phyloP scores from a whole-genome alignment of 2,329 filamentous ascomycete genomes.

The Pseudogymnoascus destructans region DNA sequence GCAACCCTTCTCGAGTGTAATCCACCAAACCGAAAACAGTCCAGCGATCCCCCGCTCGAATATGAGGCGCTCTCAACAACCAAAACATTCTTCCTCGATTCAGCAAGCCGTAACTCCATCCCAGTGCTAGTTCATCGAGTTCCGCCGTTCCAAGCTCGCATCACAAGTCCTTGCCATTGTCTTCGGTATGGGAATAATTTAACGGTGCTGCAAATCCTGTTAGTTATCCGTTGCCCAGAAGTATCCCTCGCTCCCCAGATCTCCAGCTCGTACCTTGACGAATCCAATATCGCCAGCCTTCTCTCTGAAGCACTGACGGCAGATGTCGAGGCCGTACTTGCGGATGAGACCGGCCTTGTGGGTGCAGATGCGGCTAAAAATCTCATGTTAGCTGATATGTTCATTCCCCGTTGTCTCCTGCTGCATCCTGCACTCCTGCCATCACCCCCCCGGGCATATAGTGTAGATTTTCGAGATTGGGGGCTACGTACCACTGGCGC shows the following conservation, averaged over 20 bases:
- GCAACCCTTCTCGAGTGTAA: constrained; percentile 5
- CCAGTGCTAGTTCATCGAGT: constrained; percentile 11
- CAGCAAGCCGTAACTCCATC: constrained; percentile 11
- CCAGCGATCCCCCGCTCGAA: constrained; percentile 9
- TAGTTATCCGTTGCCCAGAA: constrained; percentile 5
- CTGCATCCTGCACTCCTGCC: constrained; percentile 12
- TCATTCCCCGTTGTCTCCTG: background rate
- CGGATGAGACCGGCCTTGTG: constrained; percentile 98
- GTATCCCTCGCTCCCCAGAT: background rate
- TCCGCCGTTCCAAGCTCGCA: constrained; percentile 8
- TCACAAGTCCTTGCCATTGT: constrained; percentile 10
- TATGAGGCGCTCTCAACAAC: constrained; percentile 9
- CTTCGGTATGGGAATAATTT: constrained; percentile 10
- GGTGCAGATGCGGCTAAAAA: constrained; percentile 63
- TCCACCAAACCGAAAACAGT: constrained; percentile 3
- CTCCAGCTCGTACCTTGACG: constrained; percentile 43
- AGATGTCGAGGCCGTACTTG: constrained; percentile 95
- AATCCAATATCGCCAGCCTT: constrained; percentile 61
- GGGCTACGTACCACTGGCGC: constrained; percentile 65
- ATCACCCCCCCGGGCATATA: constrained; percentile 19
- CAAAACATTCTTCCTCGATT: constrained; percentile 9
- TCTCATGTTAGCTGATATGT: constrained; percentile 16
- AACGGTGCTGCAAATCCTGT: constrained; percentile 11
- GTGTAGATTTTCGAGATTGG: constrained; percentile 14
- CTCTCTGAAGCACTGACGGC: constrained; percentile 69